Conservation (phyloP, 1,284 basidiomycete genomes). For the Tylopilus sp. region DNA sequence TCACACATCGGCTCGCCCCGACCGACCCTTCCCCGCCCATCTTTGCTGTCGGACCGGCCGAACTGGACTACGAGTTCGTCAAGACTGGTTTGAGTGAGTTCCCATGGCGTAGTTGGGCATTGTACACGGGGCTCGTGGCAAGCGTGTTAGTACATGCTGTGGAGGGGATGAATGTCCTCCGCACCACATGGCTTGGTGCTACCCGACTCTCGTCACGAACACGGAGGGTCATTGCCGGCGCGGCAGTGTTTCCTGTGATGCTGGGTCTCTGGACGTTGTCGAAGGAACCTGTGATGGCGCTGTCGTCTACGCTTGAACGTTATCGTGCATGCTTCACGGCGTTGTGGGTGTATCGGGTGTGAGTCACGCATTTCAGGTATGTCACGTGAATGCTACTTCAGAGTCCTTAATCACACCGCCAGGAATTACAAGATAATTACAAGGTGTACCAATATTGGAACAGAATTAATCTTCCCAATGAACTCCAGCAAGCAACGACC, state of each 20-base stretch:
- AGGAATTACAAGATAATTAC: neutral
- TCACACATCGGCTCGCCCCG: constrained; percentile 61
- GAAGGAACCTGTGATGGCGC: constrained; percentile 62
- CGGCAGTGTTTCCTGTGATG: constrained; percentile 56
- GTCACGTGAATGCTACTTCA: neutral
- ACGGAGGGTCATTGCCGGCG: constrained; percentile 45
- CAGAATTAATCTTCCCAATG: no score
- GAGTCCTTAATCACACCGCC: neutral
- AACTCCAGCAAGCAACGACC: no score
- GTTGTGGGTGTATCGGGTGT: constrained; percentile 38
- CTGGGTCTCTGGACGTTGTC: constrained; percentile 61
- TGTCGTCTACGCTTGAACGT: constrained; percentile 57
- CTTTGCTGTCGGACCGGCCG: constrained; percentile 65
- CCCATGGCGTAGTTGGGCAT: constrained; percentile 63
- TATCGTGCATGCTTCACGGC: constrained; percentile 44
- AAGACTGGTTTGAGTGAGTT: constrained; percentile 66
- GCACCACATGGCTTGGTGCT: constrained; percentile 48
- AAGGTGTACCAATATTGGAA: neutral
- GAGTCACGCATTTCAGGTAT: neutral
- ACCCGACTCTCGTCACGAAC: constrained; percentile 31
- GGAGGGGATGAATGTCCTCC: constrained; percentile 64
- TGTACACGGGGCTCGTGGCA: constrained; percentile 64
- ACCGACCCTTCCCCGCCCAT: constrained; percentile 55
- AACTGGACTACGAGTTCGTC: constrained; percentile 78
- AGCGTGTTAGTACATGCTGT: constrained; percentile 61